Evolutionary conservation across 768 basidiomycete genomes (phyloP).

Genomic region (Gautieria morchelliformis): DNA sequence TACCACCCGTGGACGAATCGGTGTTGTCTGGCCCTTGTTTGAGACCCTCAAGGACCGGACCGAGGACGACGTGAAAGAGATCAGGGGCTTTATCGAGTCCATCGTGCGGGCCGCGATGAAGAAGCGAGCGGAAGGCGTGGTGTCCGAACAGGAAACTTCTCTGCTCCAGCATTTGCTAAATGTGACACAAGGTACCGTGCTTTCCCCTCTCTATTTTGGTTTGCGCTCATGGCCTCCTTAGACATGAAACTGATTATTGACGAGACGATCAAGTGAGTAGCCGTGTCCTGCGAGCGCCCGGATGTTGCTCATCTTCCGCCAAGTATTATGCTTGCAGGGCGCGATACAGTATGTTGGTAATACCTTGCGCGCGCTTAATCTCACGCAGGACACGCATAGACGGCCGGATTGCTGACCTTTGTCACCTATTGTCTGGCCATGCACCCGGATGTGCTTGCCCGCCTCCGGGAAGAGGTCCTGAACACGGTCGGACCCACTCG

Average conservation of each 20-base stretch:
- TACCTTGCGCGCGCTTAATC: not conserved
- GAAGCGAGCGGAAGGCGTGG: slow-evolving; percentile 24
- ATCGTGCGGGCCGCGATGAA: slow-evolving; percentile 39
- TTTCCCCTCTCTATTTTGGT: slow-evolving; percentile 14
- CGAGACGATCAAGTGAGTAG: slow-evolving; percentile 33
- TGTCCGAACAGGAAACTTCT: slow-evolving; percentile 20
- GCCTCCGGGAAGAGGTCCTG: slow-evolving; percentile 43
- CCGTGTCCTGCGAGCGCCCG: not conserved
- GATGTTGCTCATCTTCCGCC: not conserved
- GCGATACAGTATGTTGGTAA: slow-evolving; percentile 3
- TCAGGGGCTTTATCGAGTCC: slow-evolving; percentile 43
- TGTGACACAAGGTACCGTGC: slow-evolving; percentile 12
- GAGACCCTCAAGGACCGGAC: slow-evolving; percentile 46
- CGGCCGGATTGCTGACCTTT: slow-evolving; percentile 43
- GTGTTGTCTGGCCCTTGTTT: slow-evolving; percentile 38
- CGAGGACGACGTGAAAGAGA: slow-evolving; percentile 33
- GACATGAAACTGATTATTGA: slow-evolving; percentile 39
- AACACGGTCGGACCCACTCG: slow-evolving; percentile 32
- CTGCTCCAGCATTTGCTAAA: slow-evolving; percentile 16
- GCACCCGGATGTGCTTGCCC: slow-evolving; percentile 35
- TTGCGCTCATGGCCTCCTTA: slow-evolving; percentile 29
- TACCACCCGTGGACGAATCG: slow-evolving; percentile 31
- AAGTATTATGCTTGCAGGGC: slow-evolving; percentile 40
- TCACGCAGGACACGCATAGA: slow-evolving; percentile 13
- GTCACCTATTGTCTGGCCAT: slow-evolving; percentile 45